Base-by-base conservation (phyloP, 2,329 filamentous ascomycete genomes). In the Monilinia vaccinii-corymbosi region DNA sequence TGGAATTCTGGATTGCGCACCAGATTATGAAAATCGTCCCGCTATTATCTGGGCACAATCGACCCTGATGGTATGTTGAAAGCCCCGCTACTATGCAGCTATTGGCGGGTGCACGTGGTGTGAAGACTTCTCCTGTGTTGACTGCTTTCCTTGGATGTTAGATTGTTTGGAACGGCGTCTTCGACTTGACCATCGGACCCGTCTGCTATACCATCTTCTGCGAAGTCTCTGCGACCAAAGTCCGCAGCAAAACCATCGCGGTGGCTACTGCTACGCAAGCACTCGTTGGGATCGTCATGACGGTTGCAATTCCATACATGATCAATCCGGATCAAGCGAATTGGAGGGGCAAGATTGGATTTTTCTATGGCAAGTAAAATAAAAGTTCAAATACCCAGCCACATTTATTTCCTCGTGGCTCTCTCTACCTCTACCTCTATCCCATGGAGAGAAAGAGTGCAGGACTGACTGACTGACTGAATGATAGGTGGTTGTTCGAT, bases 171-270 rank as follows among this genome's bases (percentile, higher is more conserved):
- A 66, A 63, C 34, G 56, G 60, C 18, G 51, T 68, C 11, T 69
- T 60, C 36, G 59, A 69, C 21, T 32, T 67, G 11, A 65, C 64
- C 4, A 62, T 70, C 31, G 75, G 74, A 2, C 72, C 74, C 1
- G 73, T 75, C 2, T 74, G 72, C 49, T 78, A 75, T 53, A 74
- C 74, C 0, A 73, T 77, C 4, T 70, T 75, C 1, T 75, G 74
- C 0, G 77, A 79, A 66, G 66, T 75, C 11, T 73, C 76, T 3
- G 77, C 75, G 62, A 77, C 76, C 4, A 70, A 74, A 48, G 68
- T 79, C 57, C 71, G 77, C 10, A 56, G 59, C 4, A 64, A 65
- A 36, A 69, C 68, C 3, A 65, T 66, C 16, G 68, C 66, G 14
- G 48, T 70, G 14, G 65, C 66, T 9, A 68, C 65, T 2, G 64